Conservation (phyloP, 306 rosid genomes). For the Prunus kanzakura region DNA sequence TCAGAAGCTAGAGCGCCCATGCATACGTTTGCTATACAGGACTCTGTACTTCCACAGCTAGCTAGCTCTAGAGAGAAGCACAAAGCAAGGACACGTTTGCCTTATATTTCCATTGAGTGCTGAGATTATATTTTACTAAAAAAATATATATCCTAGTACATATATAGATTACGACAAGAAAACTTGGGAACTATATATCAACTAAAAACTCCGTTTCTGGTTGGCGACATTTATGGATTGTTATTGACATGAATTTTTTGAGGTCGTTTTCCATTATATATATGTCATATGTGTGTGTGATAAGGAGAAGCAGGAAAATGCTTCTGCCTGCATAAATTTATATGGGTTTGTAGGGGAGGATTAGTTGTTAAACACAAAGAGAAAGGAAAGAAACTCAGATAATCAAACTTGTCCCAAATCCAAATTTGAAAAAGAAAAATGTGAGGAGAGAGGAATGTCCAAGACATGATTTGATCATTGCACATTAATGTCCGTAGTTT, state of each 20-base stretch:
- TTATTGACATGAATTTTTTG: not conserved
- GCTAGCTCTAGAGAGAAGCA: not conserved
- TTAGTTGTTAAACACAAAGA: too few species aligned
- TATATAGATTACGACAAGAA: not conserved
- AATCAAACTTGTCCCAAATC: too few species aligned
- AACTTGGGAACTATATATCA: not conserved
- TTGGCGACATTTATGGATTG: too few species aligned
- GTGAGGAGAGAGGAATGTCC: not conserved
- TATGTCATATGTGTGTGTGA: too few species aligned
- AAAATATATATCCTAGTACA: not conserved
- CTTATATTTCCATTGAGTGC: slow-evolving; percentile 7
- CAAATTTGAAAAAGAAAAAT: too few species aligned
- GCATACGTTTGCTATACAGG: not conserved
- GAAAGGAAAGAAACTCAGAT: not conserved
- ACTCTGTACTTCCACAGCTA: slow-evolving; percentile 23
- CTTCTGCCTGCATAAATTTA: too few species aligned
- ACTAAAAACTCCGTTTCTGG: too few species aligned
- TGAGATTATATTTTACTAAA: slow-evolving; percentile 3
- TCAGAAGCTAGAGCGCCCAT: not conserved
- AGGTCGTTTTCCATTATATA: not conserved
- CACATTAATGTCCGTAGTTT: not conserved
- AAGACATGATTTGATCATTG: not conserved
- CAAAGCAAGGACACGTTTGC: slow-evolving; percentile 17
- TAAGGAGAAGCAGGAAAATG: too few species aligned
- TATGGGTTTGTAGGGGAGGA: too few species aligned